These are phyloP conservation scores for Penstemon davidsonii DNA, from an alignment of 257 asterid genomes.

Conservation along the genomic window DNA sequence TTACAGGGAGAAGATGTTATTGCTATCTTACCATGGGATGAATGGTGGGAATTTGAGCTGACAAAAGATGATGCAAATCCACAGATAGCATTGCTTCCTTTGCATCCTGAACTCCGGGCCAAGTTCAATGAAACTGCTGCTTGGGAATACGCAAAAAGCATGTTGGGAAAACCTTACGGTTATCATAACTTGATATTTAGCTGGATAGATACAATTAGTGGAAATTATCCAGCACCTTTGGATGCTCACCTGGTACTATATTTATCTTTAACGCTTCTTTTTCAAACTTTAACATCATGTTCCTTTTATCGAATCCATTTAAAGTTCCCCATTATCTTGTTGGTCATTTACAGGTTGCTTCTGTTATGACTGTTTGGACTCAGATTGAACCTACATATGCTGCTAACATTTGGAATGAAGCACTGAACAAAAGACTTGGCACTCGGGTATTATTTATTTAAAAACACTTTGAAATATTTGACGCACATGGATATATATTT, in stretches of 20 bases:
- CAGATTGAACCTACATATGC: conserved; percentile 86
- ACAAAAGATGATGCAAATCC: conserved; percentile 68
- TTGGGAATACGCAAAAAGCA: conserved; percentile 72
- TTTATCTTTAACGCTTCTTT: conserved; percentile 3
- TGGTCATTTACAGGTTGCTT: conserved; percentile 64
- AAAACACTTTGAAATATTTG: not conserved
- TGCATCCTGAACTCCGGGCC: conserved; percentile 60
- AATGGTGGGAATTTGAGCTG: conserved; percentile 76
- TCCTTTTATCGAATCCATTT: conserved; percentile 2
- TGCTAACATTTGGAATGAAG: conserved; percentile 91
- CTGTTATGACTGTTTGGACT: conserved; percentile 87
- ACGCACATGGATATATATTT: not conserved
- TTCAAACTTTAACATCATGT: not conserved
- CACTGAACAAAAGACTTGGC: conserved; percentile 88
- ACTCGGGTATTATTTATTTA: conserved; percentile 58
- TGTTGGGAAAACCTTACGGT: conserved; percentile 79
- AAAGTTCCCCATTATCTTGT: conserved; percentile 21
- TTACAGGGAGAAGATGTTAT: conserved; percentile 64
- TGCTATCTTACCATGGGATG: conserved; percentile 71
- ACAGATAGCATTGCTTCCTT: conserved; percentile 70
- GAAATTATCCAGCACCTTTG: conserved; percentile 76
- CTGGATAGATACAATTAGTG: conserved; percentile 88
- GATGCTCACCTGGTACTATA: conserved; percentile 82
- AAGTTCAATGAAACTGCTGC: conserved; percentile 74
- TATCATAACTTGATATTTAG: conserved; percentile 90